Base-by-base conservation (phyloP, 257 asterid genomes). In the Leonotis leonurus region DNA sequence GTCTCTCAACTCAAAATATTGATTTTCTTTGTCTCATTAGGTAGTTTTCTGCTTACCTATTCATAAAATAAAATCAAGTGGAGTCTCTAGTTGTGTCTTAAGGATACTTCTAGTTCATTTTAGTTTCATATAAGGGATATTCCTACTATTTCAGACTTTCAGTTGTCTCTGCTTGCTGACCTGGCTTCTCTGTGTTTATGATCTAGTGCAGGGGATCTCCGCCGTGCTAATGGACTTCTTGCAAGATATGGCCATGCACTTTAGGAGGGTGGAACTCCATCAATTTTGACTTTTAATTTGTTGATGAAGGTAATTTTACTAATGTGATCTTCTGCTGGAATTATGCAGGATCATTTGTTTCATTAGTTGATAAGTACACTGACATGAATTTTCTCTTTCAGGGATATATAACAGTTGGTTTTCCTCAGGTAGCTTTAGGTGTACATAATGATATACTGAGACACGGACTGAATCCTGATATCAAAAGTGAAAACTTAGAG, bases 201-300 rank as follows among this genome's bases (percentile, higher is more conserved):
- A 73, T 85, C 83, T 80, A 78, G 87, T 75, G 93, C 86, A 85
- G 93, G 93, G 77, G 89, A 85, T 75, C 87, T 85, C 56, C 86
- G 86, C 82, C 93, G 93, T 67, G 89, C 93, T 51, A 81, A 84
- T 75, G 92, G 92, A 26, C 92, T 84, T 71, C 92, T 84, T 50
- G 92, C 92, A 55, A 79, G 88, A 68, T 84, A 75, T 43, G 80
- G 86, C 68, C 67, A 70, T 63, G 81, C 67, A 44, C 76, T 85
- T 72, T 80, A 80, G 62, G 81, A 81, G 78, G 83, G 80, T n/a
- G 85, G 86, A 70, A 57, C 56, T 29, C 74, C 84, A 56, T 77
- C 85, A 6, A 62, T 78, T 55, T 49, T 68, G 63, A 73, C 78
- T 14, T 85, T 77, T 74, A 85, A 85, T 82, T 78, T 85, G 64